Evolutionary conservation across 108 stramenopile genomes (phyloP).

Genomic region (Discostella pseudostelligera): DNA sequence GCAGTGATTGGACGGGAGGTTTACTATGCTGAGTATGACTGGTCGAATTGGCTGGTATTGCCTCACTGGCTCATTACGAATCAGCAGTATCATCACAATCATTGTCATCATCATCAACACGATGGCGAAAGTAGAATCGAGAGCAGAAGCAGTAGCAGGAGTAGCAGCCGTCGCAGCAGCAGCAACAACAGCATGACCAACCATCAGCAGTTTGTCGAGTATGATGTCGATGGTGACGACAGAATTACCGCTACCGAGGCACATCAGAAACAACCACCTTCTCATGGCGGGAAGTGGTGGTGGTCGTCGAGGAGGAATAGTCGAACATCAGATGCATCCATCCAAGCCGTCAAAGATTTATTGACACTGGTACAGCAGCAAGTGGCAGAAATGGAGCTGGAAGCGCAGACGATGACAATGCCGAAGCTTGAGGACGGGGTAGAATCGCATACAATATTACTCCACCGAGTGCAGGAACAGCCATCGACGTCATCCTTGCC

Average conservation of each 20-base stretch:
- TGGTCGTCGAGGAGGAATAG: constrained; percentile 13
- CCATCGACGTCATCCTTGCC: constrained; percentile 5
- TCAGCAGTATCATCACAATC: too few relatives aligned
- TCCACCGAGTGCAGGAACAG: neutral
- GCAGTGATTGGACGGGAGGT: constrained; percentile 29
- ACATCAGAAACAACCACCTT: neutral
- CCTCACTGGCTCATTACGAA: neutral
- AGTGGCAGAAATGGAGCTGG: neutral
- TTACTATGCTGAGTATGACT: neutral
- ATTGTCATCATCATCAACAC: too few relatives aligned
- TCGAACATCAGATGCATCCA: constrained; percentile 20
- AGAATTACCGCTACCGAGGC: too few relatives aligned
- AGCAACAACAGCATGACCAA: neutral
- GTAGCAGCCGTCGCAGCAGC: neutral
- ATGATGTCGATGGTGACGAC: neutral
- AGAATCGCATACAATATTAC: neutral
- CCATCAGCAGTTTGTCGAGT: neutral
- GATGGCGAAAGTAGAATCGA: too few relatives aligned
- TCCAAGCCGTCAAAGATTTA: constrained; percentile 27
- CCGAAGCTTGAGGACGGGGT: neutral
- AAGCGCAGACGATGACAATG: constrained; percentile 2
- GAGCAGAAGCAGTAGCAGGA: neutral
- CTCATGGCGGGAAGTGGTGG: neutral
- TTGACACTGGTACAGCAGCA: constrained; percentile 23
- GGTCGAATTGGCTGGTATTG: neutral